These are phyloP conservation scores for Zasmidium citrigriseum DNA, from an alignment of 2,329 filamentous ascomycete genomes.

Conservation along the genomic window DNA sequence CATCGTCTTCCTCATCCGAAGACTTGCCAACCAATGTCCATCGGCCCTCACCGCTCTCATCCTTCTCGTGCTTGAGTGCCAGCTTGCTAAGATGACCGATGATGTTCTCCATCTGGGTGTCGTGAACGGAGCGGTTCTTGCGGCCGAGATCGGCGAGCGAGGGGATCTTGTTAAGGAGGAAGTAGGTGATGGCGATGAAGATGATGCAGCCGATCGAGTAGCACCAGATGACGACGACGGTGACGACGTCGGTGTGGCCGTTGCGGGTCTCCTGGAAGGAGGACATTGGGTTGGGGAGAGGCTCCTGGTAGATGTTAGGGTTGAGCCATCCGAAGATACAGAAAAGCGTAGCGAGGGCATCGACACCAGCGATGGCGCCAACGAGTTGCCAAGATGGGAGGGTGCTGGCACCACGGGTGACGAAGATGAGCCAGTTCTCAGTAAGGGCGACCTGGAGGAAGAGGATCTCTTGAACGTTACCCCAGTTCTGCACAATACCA, in stretches of 20 bases:
- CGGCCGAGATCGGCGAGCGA: conserved; percentile 65
- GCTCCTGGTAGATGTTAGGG: conserved; percentile 46
- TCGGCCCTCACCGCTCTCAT: conserved; percentile 47
- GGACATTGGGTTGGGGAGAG: conserved; percentile 45
- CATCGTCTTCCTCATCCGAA: conserved; percentile 50
- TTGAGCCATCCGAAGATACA: conserved; percentile 74
- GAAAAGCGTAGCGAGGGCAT: conserved; percentile 72
- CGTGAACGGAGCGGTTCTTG: conserved; percentile 61
- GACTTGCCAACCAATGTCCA: conserved; percentile 49
- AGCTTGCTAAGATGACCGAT: conserved; percentile 66
- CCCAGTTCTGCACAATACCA: conserved; percentile 74
- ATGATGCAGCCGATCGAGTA: conserved; percentile 68
- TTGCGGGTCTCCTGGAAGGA: conserved; percentile 33
- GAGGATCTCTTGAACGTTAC: conserved; percentile 70
- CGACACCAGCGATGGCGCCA: conserved; percentile 69
- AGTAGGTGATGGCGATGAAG: conserved; percentile 67
- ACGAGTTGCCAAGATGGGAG: conserved; percentile 75
- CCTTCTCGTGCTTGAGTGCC: conserved; percentile 59
- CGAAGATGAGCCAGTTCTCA: conserved; percentile 58
- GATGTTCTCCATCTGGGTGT: conserved; percentile 67
- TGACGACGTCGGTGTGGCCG: conserved; percentile 63
- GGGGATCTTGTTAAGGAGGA: conserved; percentile 59
- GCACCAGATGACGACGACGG: conserved; percentile 64
- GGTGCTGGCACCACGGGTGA: conserved; percentile 64
- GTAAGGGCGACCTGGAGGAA: conserved; percentile 56